Evolutionary conservation across 306 rosid genomes (phyloP).

Genomic region (Vigna nakashimae): DNA sequence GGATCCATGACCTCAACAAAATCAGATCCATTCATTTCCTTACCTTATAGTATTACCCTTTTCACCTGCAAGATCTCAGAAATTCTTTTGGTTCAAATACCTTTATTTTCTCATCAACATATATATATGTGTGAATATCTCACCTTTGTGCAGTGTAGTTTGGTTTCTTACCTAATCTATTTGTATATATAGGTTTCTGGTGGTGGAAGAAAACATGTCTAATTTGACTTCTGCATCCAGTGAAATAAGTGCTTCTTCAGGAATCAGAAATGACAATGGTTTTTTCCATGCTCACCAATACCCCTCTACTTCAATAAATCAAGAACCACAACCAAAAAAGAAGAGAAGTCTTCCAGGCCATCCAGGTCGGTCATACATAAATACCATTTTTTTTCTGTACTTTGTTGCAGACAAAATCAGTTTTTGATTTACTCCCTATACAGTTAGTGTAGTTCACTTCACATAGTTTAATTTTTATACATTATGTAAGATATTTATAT

Average conservation of each 20-base stretch:
- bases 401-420: slow-evolving; percentile 14
- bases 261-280: slow-evolving; percentile 47
- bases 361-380: slow-evolving; percentile 77
- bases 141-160: not conserved
- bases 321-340: slow-evolving; percentile 64
- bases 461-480: too few relatives aligned
- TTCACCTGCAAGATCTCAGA: slow-evolving; percentile 54
- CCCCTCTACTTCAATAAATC: slow-evolving; percentile 62
- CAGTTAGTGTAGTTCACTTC: not conserved
- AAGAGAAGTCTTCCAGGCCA: slow-evolving; percentile 86
- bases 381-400: not conserved
- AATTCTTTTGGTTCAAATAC: slow-evolving; percentile 31
- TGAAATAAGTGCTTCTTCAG: slow-evolving; percentile 72
- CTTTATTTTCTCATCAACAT: slow-evolving; percentile 9
- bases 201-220: slow-evolving; percentile 67
- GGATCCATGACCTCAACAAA: slow-evolving; percentile 30
- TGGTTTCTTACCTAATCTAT: slow-evolving; percentile 18
- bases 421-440: not conserved
- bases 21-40: slow-evolving; percentile 32
- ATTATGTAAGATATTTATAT: too few relatives aligned
- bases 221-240: slow-evolving; percentile 78
- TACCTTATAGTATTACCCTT: not conserved
- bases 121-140: not conserved
- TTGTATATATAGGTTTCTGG: slow-evolving; percentile 40
- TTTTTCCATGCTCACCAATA: slow-evolving; percentile 50